These are phyloP conservation scores for Mucor racemosus DNA, from an alignment of 371 early-diverging fungal genomes.

Conservation along the genomic window DNA sequence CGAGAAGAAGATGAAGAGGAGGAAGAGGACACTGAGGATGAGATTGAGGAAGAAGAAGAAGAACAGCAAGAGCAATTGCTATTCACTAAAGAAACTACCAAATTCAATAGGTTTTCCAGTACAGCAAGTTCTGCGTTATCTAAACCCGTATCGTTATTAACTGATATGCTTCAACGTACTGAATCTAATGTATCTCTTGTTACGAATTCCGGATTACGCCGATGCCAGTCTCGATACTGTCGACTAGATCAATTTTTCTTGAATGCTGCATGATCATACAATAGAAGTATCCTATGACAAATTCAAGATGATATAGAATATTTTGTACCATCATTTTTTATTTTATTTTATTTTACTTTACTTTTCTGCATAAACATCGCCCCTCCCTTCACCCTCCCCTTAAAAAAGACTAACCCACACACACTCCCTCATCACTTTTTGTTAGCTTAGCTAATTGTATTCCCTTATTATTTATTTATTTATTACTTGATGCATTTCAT, in stretches of 20 bases:
- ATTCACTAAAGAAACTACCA: not conserved
- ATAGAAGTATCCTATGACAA: not conserved
- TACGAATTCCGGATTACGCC: slow-evolving; percentile 26
- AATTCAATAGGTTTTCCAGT: not conserved
- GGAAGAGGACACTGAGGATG: slow-evolving; percentile 11
- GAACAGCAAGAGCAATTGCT: not conserved
- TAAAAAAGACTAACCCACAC: not conserved
- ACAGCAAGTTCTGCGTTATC: slow-evolving; percentile 8
- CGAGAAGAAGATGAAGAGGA: slow-evolving; percentile 1
- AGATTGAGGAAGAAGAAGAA: slow-evolving; percentile 10
- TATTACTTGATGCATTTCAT: not conserved
- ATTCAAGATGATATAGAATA: not conserved
- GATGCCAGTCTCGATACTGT: slow-evolving; percentile 32
- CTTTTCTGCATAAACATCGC: slow-evolving; percentile 4
- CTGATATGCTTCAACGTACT: slow-evolving; percentile 25
- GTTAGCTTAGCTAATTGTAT: not conserved
- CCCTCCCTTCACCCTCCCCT: not conserved
- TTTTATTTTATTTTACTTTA: too few relatives aligned
- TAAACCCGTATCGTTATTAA: slow-evolving; percentile 27
- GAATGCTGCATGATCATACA: slow-evolving; percentile 1
- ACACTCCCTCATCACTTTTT: not conserved
- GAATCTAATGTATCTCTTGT: slow-evolving; percentile 1
- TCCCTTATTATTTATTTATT: not conserved
- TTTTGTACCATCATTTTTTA: not conserved
- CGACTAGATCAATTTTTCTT: slow-evolving; percentile 31